phyloP scores from a whole-genome alignment of 768 basidiomycete species.

The Lactifluus hygrophoroides region DNA sequence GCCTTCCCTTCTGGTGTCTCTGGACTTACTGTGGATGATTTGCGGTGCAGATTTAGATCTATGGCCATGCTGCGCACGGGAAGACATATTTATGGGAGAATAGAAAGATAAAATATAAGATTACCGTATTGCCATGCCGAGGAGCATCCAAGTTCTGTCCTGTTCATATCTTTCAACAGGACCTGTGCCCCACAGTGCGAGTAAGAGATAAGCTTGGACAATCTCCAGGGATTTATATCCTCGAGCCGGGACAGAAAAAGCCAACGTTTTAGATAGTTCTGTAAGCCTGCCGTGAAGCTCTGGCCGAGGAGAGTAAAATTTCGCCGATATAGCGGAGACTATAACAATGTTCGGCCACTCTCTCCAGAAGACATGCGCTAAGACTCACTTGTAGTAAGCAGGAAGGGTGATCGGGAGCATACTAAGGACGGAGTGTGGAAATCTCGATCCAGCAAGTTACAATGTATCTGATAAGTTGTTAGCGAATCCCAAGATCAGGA shows the following conservation, averaged over 20 bases:
- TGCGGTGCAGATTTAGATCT: conserved; percentile 91
- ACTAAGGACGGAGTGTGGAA: conserved; percentile 94
- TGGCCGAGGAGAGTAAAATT: conserved; percentile 75
- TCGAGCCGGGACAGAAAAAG: conserved; percentile 76
- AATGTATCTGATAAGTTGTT: conserved; percentile 48
- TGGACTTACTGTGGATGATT: conserved; percentile 49
- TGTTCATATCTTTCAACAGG: conserved; percentile 96
- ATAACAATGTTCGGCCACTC: background rate
- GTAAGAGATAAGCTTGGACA: conserved; percentile 88
- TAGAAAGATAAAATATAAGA: background rate
- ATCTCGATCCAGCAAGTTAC: conserved; percentile 70
- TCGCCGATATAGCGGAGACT: conserved; percentile 95
- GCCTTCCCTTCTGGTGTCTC: conserved; percentile 75
- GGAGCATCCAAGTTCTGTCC: conserved; percentile 84
- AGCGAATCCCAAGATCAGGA: background rate
- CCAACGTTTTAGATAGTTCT: conserved; percentile 78
- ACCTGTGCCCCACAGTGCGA: conserved; percentile 85
- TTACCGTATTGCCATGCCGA: conserved; percentile 81
- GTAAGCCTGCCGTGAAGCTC: conserved; percentile 75
- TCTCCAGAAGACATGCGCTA: background rate
- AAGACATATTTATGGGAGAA: conserved; percentile 1
- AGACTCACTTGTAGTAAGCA: conserved; percentile 80
- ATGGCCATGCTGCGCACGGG: conserved; percentile 69
- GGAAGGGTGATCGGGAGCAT: conserved; percentile 89
- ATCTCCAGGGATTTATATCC: conserved; percentile 94